A percentile compares a stretch with the other conserved stretches of the same genome.
Conservation (phyloP, 495 filamentous ascomycete species). For the Chlorociboria aeruginascens region DNA sequence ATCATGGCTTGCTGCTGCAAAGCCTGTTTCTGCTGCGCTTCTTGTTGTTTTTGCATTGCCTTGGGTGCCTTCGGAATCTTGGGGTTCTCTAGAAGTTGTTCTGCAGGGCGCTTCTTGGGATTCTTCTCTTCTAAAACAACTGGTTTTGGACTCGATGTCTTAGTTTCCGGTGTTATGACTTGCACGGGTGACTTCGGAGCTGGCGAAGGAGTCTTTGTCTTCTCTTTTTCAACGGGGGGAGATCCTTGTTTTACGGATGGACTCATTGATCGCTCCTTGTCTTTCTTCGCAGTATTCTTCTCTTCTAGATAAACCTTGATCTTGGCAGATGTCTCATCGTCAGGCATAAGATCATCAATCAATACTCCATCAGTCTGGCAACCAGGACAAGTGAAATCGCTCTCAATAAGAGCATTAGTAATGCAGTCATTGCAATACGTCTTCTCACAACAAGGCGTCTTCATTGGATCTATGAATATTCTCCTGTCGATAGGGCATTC, state of each 20-base stretch:
- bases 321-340: slow-evolving; percentile 65
- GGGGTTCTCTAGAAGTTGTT: slow-evolving; percentile 54
- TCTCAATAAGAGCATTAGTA: slow-evolving; percentile 91
- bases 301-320: slow-evolving; percentile 69
- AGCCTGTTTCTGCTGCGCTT: slow-evolving; percentile 21
- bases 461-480: slow-evolving; percentile 93
- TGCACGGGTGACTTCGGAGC: slow-evolving; percentile 17
- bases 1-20: slow-evolving; percentile 22
- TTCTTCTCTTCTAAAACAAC: slow-evolving; percentile 9
- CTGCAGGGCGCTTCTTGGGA: slow-evolving; percentile 71
- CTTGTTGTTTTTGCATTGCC: slow-evolving; percentile 43
- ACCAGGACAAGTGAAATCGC: slow-evolving; percentile 88
- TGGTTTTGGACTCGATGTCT: slow-evolving; percentile 18
- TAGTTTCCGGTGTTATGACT: slow-evolving; percentile 29
- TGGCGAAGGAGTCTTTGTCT: slow-evolving; percentile 10
- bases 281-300: slow-evolving; percentile 38
- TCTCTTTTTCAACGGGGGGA: not conserved
- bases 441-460: slow-evolving; percentile 94
- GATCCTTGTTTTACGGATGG: slow-evolving; percentile 24
- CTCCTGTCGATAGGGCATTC: slow-evolving; percentile 93
- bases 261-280: slow-evolving; percentile 51
- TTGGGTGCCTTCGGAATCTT: slow-evolving; percentile 50
- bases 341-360: slow-evolving; percentile 77
- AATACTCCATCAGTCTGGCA: slow-evolving; percentile 84
- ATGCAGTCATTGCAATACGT: slow-evolving; percentile 99